These are phyloP conservation scores for Catunica adiposa DNA, from an alignment of 2,329 filamentous ascomycete genomes.

Conservation along the genomic window DNA sequence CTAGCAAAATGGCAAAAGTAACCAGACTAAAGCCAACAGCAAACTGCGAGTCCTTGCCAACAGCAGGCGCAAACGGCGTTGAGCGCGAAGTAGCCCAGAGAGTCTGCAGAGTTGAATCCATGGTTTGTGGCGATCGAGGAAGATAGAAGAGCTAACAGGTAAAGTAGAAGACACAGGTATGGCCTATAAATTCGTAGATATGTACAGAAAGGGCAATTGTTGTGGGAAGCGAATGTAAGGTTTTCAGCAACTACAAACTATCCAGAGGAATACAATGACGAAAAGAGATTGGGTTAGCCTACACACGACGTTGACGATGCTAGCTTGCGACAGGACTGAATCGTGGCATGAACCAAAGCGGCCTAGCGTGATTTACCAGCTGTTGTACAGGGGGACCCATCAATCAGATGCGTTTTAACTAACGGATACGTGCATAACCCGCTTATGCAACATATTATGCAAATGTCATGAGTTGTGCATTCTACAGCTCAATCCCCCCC, in stretches of 20 bases:
- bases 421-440: neutral
- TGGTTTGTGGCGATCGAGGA: conserved; percentile 24
- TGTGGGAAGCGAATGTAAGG: neutral
- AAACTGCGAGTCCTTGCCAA: conserved; percentile 76
- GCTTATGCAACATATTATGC: neutral
- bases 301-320: conserved; percentile 1
- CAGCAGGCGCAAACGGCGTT: conserved; percentile 64
- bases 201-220: neutral
- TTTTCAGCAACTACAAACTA: neutral
- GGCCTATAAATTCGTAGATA: neutral
- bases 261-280: neutral
- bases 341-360: conserved; percentile 13
- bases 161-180: neutral
- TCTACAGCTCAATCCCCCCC: neutral
- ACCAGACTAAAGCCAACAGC: conserved; percentile 62
- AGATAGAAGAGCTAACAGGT: neutral
- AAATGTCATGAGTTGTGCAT: neutral
- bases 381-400: neutral
- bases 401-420: neutral
- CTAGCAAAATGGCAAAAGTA: conserved; percentile 52
- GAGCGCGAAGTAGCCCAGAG: conserved; percentile 86
- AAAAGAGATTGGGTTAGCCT: neutral
- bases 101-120: conserved; percentile 70
- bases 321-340: conserved; percentile 10
- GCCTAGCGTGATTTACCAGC: conserved; percentile 7